These are phyloP conservation scores for Saccharomyces pastorianus DNA, from an alignment of 1,139 yeast genomes.

Conservation along the genomic window DNA sequence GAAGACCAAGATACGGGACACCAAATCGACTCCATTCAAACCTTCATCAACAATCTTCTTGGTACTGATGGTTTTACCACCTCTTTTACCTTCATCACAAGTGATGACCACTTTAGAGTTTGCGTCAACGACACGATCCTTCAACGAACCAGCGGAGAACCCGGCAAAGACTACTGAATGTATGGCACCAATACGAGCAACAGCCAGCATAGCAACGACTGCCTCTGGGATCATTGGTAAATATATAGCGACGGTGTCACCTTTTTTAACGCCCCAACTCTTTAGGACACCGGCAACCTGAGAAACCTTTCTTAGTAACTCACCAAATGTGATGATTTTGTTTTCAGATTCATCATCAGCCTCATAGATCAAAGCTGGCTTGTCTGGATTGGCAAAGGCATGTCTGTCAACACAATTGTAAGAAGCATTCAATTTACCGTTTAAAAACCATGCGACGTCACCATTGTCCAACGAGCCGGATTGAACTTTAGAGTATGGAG, in stretches of 20 bases:
- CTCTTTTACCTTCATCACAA: too few species aligned
- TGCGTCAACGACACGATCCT: conserved; percentile 86
- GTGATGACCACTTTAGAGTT: conserved; percentile 38
- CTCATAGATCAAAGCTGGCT: conserved; percentile 85
- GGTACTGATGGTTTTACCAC: conserved; percentile 19
- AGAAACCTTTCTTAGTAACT: conserved; percentile 78
- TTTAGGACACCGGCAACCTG: conserved; percentile 80
- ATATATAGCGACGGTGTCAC: conserved; percentile 94
- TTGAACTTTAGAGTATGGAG: conserved; percentile 65
- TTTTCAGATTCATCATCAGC: conserved; percentile 85
- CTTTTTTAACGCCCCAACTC: conserved; percentile 82
- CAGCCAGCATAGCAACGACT: conserved; percentile 80
- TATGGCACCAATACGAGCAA: conserved; percentile 86
- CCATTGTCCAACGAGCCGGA: conserved; percentile 70
- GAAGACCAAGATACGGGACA: conserved; percentile 74
- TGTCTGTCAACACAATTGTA: conserved; percentile 20
- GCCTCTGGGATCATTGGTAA: conserved; percentile 98
- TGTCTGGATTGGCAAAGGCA: conserved; percentile 79
- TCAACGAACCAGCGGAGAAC: conserved; percentile 85
- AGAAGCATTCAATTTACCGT: too few species aligned
- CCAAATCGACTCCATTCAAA: conserved; percentile 64
- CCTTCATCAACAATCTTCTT: conserved; percentile 94
- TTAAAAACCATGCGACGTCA: conserved; percentile 50
- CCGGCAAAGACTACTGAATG: conserved; percentile 98
- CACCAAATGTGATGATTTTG: conserved; percentile 69